phyloP scores from a whole-genome alignment of 2,329 filamentous ascomycete genomes.

The Pyrenochaeta sp. region DNA sequence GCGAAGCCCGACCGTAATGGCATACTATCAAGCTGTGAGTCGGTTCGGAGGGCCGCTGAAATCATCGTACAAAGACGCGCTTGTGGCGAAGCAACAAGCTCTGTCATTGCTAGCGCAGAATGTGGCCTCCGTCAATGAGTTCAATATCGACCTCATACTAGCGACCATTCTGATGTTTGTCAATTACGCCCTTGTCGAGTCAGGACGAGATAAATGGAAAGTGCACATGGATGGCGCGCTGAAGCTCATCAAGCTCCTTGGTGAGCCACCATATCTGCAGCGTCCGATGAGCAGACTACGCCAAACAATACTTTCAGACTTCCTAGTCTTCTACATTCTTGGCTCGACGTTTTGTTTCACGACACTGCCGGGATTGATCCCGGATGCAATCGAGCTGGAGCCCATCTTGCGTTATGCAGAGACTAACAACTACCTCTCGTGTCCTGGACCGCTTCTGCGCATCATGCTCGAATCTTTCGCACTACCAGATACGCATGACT shows the following conservation, averaged over 20 bases:
- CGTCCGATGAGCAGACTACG: conserved; percentile 44
- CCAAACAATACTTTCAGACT: conserved; percentile 45
- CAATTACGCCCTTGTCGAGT: conserved; percentile 60
- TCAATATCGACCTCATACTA: conserved; percentile 53
- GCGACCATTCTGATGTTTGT: conserved; percentile 60
- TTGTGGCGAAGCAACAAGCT: conserved; percentile 60
- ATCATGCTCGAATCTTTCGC: conserved; percentile 49
- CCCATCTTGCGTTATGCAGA: conserved; percentile 50
- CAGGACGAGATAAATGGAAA: conserved; percentile 61
- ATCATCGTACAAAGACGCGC: conserved; percentile 45
- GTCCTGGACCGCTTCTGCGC: conserved; percentile 44
- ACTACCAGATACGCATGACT: conserved; percentile 36
- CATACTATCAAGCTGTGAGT: conserved; percentile 49
- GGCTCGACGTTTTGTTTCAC: conserved; percentile 45
- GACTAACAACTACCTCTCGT: conserved; percentile 52
- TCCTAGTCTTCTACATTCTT: conserved; percentile 47
- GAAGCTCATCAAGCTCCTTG: conserved; percentile 54
- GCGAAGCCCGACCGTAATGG: conserved; percentile 43
- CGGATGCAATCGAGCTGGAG: conserved; percentile 41
- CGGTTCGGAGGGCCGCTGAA: conserved; percentile 47
- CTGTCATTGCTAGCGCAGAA: conserved; percentile 53
- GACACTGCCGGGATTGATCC: conserved; percentile 36
- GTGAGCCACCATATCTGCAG: conserved; percentile 38
- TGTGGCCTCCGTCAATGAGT: conserved; percentile 36
- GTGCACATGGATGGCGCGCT: conserved; percentile 62